Evolutionary conservation across 179 eudicot species (phyloP).

Genomic region (Carnegiea gigantea): DNA sequence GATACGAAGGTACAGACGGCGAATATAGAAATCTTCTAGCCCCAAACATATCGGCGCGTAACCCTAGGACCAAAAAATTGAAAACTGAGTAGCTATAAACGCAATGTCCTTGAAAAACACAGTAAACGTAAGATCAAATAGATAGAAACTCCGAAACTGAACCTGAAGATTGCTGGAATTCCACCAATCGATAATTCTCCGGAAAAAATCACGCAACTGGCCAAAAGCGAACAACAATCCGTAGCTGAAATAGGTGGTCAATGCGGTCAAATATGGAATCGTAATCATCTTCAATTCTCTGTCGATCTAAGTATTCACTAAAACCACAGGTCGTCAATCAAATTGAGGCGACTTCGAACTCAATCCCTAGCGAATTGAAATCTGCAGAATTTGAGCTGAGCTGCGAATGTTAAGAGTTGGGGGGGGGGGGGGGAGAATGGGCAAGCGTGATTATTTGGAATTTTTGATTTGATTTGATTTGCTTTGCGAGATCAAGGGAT

Average conservation of each 20-base stretch:
- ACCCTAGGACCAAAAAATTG: constrained; percentile 44
- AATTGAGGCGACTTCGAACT: neutral
- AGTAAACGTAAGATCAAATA: neutral
- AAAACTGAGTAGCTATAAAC: neutral
- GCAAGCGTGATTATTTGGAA: neutral
- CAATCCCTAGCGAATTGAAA: neutral
- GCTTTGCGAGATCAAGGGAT: neutral
- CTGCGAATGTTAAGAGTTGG: neutral
- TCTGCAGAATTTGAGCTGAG: constrained; percentile 5
- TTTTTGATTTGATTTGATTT: neutral
- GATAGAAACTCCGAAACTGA: neutral
- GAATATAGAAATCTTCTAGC: constrained; percentile 86
- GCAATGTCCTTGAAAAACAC: neutral
- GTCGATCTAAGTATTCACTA: constrained; percentile 4
- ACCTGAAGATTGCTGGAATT: constrained; percentile 62
- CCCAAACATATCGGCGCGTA: constrained; percentile 96
- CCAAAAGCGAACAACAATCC: constrained; percentile 81
- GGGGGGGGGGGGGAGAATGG: neutral
- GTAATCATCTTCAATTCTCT: constrained; percentile 55
- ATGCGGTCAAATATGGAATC: constrained; percentile 89
- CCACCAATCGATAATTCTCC: constrained; percentile 70
- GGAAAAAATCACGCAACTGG: constrained; percentile 81
- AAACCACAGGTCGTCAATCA: constrained; percentile 2
- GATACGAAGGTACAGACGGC: constrained; percentile 86
- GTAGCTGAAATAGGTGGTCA: constrained; percentile 84